These are phyloP conservation scores for Claviceps humidiphila DNA, from an alignment of 2,329 filamentous ascomycete species.

Conservation along the genomic window DNA sequence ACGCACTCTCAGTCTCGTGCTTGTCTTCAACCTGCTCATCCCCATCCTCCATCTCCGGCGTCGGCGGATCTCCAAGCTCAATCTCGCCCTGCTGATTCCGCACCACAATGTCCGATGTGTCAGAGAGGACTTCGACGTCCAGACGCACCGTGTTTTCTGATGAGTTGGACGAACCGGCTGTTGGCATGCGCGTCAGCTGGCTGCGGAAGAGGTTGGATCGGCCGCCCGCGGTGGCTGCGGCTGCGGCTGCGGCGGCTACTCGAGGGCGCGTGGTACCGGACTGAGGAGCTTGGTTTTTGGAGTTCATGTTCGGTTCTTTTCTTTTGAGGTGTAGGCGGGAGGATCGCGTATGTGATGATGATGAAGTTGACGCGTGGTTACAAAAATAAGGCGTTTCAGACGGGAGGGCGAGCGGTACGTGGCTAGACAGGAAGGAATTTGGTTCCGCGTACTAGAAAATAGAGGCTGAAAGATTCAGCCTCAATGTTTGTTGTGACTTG, in stretches of 20 bases:
- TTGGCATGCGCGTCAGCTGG: slow-evolving; percentile 44
- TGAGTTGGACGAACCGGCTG: slow-evolving; percentile 25
- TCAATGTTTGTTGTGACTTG: too few species aligned
- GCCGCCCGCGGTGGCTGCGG: neutral
- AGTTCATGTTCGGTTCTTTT: neutral
- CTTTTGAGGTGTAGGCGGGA: too few species aligned
- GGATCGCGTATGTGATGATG: neutral
- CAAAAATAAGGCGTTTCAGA: too few species aligned
- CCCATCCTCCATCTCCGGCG: slow-evolving; percentile 38
- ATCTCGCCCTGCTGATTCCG: slow-evolving; percentile 50
- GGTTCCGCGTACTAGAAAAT: too few species aligned
- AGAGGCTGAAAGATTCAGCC: too few species aligned
- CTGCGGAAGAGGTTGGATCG: slow-evolving; percentile 43
- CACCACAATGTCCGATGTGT: slow-evolving; percentile 45
- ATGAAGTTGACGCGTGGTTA: too few species aligned
- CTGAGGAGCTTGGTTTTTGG: neutral
- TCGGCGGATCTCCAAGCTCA: slow-evolving; percentile 43
- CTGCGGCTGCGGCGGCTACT: slow-evolving; percentile 1
- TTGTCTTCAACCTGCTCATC: slow-evolving; percentile 45
- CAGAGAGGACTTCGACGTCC: slow-evolving; percentile 32
- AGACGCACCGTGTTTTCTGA: slow-evolving; percentile 32
- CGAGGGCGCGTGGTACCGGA: slow-evolving; percentile 1
- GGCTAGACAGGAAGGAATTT: too few species aligned
- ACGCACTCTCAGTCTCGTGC: slow-evolving; percentile 41
- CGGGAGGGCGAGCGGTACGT: too few species aligned